Base-by-base conservation (phyloP, 257 asterid species). In the Nicotiana obtusifolia region DNA sequence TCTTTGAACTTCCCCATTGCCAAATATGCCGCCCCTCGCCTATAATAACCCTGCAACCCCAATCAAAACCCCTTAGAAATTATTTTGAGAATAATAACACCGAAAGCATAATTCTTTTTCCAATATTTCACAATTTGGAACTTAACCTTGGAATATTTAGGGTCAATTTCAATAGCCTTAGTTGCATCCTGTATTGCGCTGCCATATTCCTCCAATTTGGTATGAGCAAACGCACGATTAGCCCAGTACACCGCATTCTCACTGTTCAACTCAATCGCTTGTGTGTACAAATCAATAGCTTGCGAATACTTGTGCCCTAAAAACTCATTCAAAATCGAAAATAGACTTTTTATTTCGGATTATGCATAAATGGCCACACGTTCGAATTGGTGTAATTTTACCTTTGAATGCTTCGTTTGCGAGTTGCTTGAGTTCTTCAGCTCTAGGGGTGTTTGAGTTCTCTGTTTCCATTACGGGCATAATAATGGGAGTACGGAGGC, bases 341-440 rank as follows among this genome's bases (percentile, higher is more conserved):
- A 14, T 5, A 67, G 11, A 66, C 20, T 52, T 22, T 52, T n/a
- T 20, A 59, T 62, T 4, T 17, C 4, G 16, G 5, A 64, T 62
- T 33, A 52, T 17, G 24, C 56, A 11, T 10, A 30, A 24, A 61
- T 41, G 3, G 0, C n/a, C n/a, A n/a, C n/a, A n/a, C n/a, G n/a
- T n/a, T n/a, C n/a, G n/a, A n/a, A n/a, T n/a, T n/a, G n/a, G n/a
- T n/a, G n/a, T n/a, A n/a, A n/a, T n/a, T 37, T 57, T 89, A 94
- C 99, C 97, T 93, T 93, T 95, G 90, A 96, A 96, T 67, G 98
- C 98, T 88, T 92, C 99, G 82, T 96, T 96, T 0, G 98, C 99
- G 15, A 86, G 93, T 85, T 83, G 33, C 84, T 96, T 96, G 89
- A 92, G 86, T 83, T 91, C 91, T 83, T 96, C 99, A 82, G 99